Base-by-base conservation (phyloP, 169 alveolate genomes). In the Plasmodium adleri region DNA sequence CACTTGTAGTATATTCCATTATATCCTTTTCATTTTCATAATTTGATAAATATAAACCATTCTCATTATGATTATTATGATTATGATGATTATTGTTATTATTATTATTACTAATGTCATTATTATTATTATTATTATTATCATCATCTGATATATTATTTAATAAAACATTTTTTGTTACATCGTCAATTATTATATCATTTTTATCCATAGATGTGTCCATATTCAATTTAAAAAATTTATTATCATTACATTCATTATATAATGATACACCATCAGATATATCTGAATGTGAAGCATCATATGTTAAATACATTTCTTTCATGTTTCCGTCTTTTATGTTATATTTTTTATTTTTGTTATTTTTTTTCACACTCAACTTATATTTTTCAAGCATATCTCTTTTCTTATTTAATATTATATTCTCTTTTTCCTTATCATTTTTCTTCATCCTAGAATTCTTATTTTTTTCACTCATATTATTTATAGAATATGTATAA, bases 301-400 rank as follows among this genome's bases (percentile, higher is more conserved):
- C 73, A 47, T 67, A 67, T 13, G 22, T 28, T 15, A 67, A 22
- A 67, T 45, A 39, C n/a, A 39, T 67, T 39, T 39, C 43, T 9
- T 13, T 43, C 20, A 67, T 9, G 7, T 39, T 43, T 3, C 43
- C 7, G 13, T 7, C 47, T 43, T 15, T 67, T 22, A 8, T 63
- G 28, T 67, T 67, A 67, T 67, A 39, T 39, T 22, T 73, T 12
- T 32, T 56, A 20, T 43, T 58, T 17, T 28, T 60, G 28, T 67
- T 75, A 32, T 68, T 75, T 45, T 17, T 63, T 4, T 63, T 50
- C 24, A 45, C 26, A 54, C 22, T 75, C 47, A 49, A 39, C 17
- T 13, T 60, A 39, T 39, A 62, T 24, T 24, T 52, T 43, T 75
- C 88, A 56, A 63, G 50, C 12, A 62, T 75, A 62, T 62, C 15